phyloP scores from a whole-genome alignment of 768 basidiomycete species.

The Clitopilus passeckerianus region DNA sequence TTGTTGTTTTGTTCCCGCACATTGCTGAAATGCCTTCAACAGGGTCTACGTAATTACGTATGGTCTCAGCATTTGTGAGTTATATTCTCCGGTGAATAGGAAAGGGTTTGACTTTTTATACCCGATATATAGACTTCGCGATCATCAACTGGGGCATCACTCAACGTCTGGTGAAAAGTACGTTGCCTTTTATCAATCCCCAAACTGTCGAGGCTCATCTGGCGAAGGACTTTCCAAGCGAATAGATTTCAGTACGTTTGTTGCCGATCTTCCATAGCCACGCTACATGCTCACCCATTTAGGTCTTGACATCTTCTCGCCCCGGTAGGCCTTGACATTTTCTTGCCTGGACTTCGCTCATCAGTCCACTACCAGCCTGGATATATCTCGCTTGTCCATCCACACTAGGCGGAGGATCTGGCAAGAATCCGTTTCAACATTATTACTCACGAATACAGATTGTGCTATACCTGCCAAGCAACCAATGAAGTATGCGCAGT shows the following conservation, averaged over 20 bases:
- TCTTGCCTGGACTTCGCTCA: not conserved
- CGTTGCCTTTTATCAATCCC: slow-evolving; percentile 12
- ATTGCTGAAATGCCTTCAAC: not conserved
- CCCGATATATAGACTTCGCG: slow-evolving; percentile 67
- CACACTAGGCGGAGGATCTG: slow-evolving; percentile 71
- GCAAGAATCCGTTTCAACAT: slow-evolving; percentile 70
- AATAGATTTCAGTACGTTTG: slow-evolving; percentile 67
- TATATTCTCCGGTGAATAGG: not conserved
- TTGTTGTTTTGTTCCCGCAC: not conserved
- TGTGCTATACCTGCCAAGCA: slow-evolving; percentile 57
- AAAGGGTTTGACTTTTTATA: slow-evolving; percentile 6
- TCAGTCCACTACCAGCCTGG: slow-evolving; percentile 34
- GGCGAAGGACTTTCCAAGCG: slow-evolving; percentile 51
- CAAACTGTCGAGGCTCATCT: not conserved
- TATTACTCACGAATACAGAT: slow-evolving; percentile 56
- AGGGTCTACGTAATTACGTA: slow-evolving; percentile 57
- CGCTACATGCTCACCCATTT: not conserved
- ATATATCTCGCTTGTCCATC: slow-evolving; percentile 47
- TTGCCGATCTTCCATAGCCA: not conserved
- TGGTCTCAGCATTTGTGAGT: slow-evolving; percentile 59
- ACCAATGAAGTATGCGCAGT: slow-evolving; percentile 53
- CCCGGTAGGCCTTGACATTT: slow-evolving; percentile 38
- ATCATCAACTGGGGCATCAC: slow-evolving; percentile 47
- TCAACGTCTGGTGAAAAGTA: slow-evolving; percentile 60
- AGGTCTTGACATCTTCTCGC: slow-evolving; percentile 83